Evolutionary conservation across 2,329 filamentous ascomycete genomes (phyloP).

Genomic region (Fusarium euwallaceae): DNA sequence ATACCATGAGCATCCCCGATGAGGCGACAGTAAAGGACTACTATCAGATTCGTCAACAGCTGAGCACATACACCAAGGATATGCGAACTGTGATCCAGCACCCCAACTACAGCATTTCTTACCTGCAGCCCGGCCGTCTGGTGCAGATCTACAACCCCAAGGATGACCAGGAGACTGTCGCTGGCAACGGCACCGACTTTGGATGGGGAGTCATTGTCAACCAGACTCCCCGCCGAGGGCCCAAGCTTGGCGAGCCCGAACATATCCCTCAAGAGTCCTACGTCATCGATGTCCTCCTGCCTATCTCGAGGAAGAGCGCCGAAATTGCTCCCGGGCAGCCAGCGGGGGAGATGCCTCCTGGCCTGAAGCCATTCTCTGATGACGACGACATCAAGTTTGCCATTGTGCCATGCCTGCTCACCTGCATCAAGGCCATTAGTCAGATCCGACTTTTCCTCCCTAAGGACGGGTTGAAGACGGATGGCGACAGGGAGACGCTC

Average conservation of each 20-base stretch:
- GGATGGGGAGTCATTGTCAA: constrained; percentile 94
- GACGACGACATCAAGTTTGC: constrained; percentile 50
- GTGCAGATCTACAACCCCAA: constrained; percentile 84
- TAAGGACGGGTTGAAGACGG: constrained; percentile 74
- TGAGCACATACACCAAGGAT: constrained; percentile 86
- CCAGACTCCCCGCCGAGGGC: constrained; percentile 73
- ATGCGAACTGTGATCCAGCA: constrained; percentile 94
- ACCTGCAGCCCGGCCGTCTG: constrained; percentile 87
- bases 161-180: constrained; percentile 57
- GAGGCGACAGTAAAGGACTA: constrained; percentile 94
- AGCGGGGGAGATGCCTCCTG: constrained; percentile 67
- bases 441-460: constrained; percentile 88
- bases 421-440: constrained; percentile 85
- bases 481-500: constrained; percentile 75
- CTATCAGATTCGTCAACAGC: constrained; percentile 87
- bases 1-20: constrained; percentile 82
- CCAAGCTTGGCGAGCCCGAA: constrained; percentile 77
- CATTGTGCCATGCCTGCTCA: constrained; percentile 83
- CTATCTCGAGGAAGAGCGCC: constrained; percentile 64
- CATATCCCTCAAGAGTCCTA: constrained; percentile 81
- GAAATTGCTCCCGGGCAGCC: constrained; percentile 56
- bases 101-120: constrained; percentile 86
- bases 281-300: constrained; percentile 85
- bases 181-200: constrained; percentile 72
- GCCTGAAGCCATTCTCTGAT: constrained; percentile 60